Evolutionary conservation across 257 asterid species (phyloP).

Genomic region (Capsicum baccatum): DNA sequence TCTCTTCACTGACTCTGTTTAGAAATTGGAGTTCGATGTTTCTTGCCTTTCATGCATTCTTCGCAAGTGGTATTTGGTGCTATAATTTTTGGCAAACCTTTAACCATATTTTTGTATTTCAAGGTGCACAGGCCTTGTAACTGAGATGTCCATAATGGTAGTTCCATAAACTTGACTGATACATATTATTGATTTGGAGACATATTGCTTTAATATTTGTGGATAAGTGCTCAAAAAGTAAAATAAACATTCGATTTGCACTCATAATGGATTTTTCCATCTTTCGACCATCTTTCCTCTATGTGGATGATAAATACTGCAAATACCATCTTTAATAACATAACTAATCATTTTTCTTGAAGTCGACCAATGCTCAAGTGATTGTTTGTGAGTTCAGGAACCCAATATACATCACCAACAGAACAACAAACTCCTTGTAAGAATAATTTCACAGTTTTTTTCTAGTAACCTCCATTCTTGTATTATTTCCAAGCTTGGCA

Average conservation of each 20-base stretch:
- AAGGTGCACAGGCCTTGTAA: no score
- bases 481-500: constrained; percentile 14
- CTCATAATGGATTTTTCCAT: background rate
- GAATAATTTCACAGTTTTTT: background rate
- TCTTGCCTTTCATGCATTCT: background rate
- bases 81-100: background rate
- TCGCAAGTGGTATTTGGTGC: background rate
- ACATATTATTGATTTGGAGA: background rate
- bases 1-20: background rate
- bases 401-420: constrained; percentile 2
- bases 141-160: background rate
- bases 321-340: background rate
- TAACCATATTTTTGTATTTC: background rate
- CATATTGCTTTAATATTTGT: no score
- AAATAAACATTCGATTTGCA: background rate
- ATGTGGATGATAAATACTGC: background rate
- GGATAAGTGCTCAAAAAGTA: background rate
- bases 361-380: background rate
- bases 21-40: background rate
- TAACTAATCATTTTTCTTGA: background rate
- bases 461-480: background rate
- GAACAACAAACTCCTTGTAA: no score
- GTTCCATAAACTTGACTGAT: background rate
- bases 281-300: no score
- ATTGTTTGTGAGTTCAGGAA: background rate